These are phyloP conservation scores for Neonectria hederae DNA, from an alignment of 2,329 filamentous ascomycete species.

Conservation along the genomic window DNA sequence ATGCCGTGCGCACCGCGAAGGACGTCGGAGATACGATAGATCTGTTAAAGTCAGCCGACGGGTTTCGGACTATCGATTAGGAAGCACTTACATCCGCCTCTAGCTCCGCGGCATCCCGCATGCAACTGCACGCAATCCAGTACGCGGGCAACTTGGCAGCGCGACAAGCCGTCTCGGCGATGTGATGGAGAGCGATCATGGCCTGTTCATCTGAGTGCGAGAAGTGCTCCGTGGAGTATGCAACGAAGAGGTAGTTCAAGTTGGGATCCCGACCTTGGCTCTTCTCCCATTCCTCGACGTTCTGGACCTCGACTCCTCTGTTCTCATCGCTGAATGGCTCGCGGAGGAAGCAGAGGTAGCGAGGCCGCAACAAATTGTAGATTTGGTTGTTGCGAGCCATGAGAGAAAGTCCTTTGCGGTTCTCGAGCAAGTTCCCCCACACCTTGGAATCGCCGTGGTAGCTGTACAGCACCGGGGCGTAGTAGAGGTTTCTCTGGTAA, in stretches of 20 bases:
- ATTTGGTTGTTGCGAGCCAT: slow-evolving; percentile 36
- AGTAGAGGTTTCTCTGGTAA: slow-evolving; percentile 27
- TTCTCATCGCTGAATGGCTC: slow-evolving; percentile 37
- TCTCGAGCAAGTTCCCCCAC: slow-evolving; percentile 42
- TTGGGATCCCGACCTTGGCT: slow-evolving; percentile 32
- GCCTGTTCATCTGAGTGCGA: slow-evolving; percentile 34
- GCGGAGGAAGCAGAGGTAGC: slow-evolving; percentile 39
- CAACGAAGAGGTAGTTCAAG: slow-evolving; percentile 39
- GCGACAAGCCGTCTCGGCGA: slow-evolving; percentile 41
- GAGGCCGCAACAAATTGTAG: slow-evolving; percentile 37
- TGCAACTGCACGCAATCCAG: slow-evolving; percentile 42
- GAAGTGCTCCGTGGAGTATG: slow-evolving; percentile 41
- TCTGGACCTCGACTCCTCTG: slow-evolving; percentile 36
- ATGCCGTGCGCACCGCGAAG: slow-evolving; percentile 38
- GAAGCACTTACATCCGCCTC: slow-evolving; percentile 35
- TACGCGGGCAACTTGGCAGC: slow-evolving; percentile 39
- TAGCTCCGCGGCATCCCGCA: slow-evolving; percentile 37
- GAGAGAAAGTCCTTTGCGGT: slow-evolving; percentile 34
- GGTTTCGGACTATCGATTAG: too few relatives aligned
- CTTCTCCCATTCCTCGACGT: slow-evolving; percentile 37
- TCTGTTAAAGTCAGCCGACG: slow-evolving; percentile 23
- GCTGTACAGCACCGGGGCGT: slow-evolving; percentile 39
- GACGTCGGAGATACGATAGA: slow-evolving; percentile 42
- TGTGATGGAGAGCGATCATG: slow-evolving; percentile 39
- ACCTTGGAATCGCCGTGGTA: slow-evolving; percentile 40